Evolutionary conservation across 345 rosid species (phyloP), one percentile per base, ranked within the genome.

Genomic region (Populus deltoides): DNA sequence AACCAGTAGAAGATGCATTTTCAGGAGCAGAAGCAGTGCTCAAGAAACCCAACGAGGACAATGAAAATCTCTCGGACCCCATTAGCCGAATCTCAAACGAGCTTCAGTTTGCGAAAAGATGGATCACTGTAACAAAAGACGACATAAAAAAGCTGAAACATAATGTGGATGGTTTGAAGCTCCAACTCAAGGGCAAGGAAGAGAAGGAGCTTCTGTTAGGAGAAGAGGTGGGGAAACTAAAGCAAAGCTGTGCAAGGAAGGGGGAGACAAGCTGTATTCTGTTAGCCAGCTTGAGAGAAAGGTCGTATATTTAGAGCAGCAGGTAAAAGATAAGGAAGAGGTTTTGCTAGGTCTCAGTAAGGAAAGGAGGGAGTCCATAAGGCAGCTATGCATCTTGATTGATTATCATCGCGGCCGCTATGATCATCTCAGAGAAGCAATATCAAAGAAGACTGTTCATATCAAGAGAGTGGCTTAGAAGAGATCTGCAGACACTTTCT

Each of bases 61-160:
- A 83, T 6, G 85, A 68, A 18, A 83, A 88, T 36, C 76, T 84
- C 41, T 33, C 85, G 16, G 68, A 43, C 67, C 80, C 86, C 57
- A 82, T 92, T 38, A 76, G 86, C 1, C 85, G 76, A 53, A 68
- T 84, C 66, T 81, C 86, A 0, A 82, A 82, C 8, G 94, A 90
- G 71, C 80, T 94, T 33, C 89, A 83, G 17, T 3, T 70, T 59
- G 86, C 89, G 15, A 90, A 67, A 67, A 25, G 79, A 25, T 78
- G 79, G 73, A 71, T 82, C 4, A 12, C 74, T 18, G 79, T 16
- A 61, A 82, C 61, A 66, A 71, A 71, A 3, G 62, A 57, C 7
- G 81, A 78, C 74, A 66, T 71, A 10, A 67, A 55, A 36, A 66
- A 57, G 12, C 51, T 78, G 63, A 69, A 82, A 49, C 63, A 71